These are phyloP conservation scores for Sequoia sempervirens DNA, from an alignment of 75 land plant genomes.

Conservation along the genomic window DNA sequence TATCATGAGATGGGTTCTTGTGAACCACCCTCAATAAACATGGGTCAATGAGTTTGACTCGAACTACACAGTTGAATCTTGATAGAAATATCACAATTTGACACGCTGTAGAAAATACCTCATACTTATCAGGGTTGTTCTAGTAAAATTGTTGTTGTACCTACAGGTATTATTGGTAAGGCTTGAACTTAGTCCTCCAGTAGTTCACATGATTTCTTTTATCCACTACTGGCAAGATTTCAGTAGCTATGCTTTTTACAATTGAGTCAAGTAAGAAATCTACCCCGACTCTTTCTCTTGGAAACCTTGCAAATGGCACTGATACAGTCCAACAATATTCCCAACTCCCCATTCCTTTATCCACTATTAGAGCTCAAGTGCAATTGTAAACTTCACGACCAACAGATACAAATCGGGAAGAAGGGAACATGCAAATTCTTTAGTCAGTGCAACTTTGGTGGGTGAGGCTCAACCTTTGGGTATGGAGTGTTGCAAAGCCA, in stretches of 20 bases:
- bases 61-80: too few species aligned
- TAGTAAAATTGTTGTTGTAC: constrained; percentile 56
- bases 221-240: constrained; percentile 66
- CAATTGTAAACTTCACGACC: not conserved
- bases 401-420: not conserved
- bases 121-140: constrained; percentile 56
- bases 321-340: constrained; percentile 12
- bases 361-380: not conserved
- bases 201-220: constrained; percentile 29
- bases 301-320: constrained; percentile 1
- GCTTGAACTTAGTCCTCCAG: constrained; percentile 19
- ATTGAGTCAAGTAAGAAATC: constrained; percentile 11
- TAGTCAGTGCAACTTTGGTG: not conserved
- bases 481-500: not conserved
- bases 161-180: constrained; percentile 17
- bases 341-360: constrained; percentile 4
- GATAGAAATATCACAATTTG: too few species aligned
- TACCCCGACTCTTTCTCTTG: constrained; percentile 8
- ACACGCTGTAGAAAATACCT: too few species aligned
- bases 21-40: too few species aligned
- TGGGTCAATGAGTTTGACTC: too few species aligned
- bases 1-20: too few species aligned
- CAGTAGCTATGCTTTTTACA: constrained; percentile 31
- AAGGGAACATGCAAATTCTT: not conserved
- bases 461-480: not conserved